Evolutionary conservation across 495 filamentous ascomycete genomes (phyloP).

Genomic region (Daldinia loculata): DNA sequence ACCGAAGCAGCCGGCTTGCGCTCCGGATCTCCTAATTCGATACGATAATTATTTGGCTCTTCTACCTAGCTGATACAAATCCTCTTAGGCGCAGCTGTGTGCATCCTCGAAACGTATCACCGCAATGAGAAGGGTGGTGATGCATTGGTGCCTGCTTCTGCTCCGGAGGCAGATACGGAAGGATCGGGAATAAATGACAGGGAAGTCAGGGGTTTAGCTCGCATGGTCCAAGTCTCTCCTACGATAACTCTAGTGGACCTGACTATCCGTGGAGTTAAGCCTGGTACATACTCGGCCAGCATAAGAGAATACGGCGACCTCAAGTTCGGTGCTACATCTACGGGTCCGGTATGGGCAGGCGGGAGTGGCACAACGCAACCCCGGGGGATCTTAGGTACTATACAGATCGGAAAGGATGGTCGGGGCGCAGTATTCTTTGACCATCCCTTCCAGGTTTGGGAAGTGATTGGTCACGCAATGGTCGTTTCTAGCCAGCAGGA

Average conservation of each 20-base stretch:
- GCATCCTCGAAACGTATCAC: slow-evolving; percentile 92
- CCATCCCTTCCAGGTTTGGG: slow-evolving; percentile 86
- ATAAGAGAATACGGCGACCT: slow-evolving; percentile 91
- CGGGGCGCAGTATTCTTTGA: slow-evolving; percentile 81
- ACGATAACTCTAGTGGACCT: slow-evolving; percentile 85
- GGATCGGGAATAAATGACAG: slow-evolving; percentile 56
- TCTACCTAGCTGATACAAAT: slow-evolving; percentile 32
- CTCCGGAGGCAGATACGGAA: slow-evolving; percentile 50
- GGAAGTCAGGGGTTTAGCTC: slow-evolving; percentile 74
- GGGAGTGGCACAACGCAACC: slow-evolving; percentile 49
- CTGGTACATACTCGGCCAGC: slow-evolving; percentile 82
- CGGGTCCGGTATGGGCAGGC: slow-evolving; percentile 80
- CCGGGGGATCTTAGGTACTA: slow-evolving; percentile 75
- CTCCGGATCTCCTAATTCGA: slow-evolving; percentile 11
- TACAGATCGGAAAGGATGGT: slow-evolving; percentile 74
- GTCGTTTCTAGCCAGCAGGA: slow-evolving; percentile 73
- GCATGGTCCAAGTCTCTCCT: slow-evolving; percentile 82
- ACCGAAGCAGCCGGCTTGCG: slow-evolving; percentile 5
- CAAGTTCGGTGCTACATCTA: slow-evolving; percentile 78
- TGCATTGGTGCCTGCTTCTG: slow-evolving; percentile 42
- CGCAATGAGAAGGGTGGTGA: slow-evolving; percentile 42
- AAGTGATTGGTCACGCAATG: slow-evolving; percentile 91
- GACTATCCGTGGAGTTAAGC: slow-evolving; percentile 82
- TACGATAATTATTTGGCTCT: not conserved
- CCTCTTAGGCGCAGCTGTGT: slow-evolving; percentile 82